Evolutionary conservation across 805 yeast species (phyloP).

Genomic region (Candida endomychidarum): DNA sequence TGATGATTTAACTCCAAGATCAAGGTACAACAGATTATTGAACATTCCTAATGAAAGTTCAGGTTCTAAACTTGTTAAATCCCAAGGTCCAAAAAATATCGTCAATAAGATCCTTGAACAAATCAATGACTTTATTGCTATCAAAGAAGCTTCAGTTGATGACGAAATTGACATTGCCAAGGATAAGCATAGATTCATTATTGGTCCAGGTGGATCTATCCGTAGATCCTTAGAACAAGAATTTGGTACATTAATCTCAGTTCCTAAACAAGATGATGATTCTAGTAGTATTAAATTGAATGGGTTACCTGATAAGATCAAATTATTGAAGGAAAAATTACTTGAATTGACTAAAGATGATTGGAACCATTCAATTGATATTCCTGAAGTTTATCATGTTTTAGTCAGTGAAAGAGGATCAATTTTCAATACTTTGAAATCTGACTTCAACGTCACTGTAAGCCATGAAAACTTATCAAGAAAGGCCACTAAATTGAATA

Average conservation of each 20-base stretch:
- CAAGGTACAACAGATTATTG: slow-evolving; percentile 54
- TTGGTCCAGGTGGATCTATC: slow-evolving; percentile 79
- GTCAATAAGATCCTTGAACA: slow-evolving; percentile 67
- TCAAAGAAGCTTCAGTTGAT: slow-evolving; percentile 57
- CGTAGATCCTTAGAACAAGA: slow-evolving; percentile 73
- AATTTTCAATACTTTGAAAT: slow-evolving; percentile 52
- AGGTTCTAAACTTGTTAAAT: slow-evolving; percentile 56
- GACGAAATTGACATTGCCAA: slow-evolving; percentile 61
- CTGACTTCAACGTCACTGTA: slow-evolving; percentile 55
- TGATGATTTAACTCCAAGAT: slow-evolving; percentile 46
- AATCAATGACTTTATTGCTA: slow-evolving; percentile 61
- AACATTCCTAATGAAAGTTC: slow-evolving; percentile 69
- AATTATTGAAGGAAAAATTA: slow-evolving; percentile 61
- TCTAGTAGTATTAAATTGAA: slow-evolving; percentile 53
- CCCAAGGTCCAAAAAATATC: slow-evolving; percentile 72
- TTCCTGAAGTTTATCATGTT: slow-evolving; percentile 59
- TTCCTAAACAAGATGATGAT: slow-evolving; percentile 61
- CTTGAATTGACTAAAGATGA: slow-evolving; percentile 60
- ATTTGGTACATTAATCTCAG: slow-evolving; percentile 57
- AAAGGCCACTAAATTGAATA: slow-evolving; percentile 52
- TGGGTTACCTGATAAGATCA: slow-evolving; percentile 69
- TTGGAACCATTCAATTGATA: slow-evolving; percentile 51
- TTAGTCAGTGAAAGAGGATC: slow-evolving; percentile 69
- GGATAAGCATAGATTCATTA: slow-evolving; percentile 69
- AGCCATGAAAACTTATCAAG: slow-evolving; percentile 53